Base-by-base conservation (phyloP, 2,329 filamentous ascomycete genomes). In the Cladosporium sp. region DNA sequence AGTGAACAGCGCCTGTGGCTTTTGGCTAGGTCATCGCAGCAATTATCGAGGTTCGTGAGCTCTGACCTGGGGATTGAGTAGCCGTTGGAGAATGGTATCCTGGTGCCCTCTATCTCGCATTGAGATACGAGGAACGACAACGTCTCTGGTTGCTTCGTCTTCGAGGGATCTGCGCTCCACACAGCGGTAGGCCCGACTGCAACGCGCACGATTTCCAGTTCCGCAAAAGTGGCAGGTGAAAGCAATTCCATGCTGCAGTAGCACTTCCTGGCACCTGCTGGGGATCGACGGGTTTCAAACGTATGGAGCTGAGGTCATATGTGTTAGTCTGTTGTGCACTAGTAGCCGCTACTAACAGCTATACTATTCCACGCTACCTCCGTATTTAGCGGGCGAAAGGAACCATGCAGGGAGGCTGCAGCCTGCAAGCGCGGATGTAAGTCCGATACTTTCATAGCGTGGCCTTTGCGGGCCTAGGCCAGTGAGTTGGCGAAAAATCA, bases 401-500 rank as follows among this genome's bases (percentile, higher is more conserved):
- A 47, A 28, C 25, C 43, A 30, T 47, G 43, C 42, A 45, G 42
- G n/a, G n/a, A n/a, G n/a, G n/a, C n/a, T n/a, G n/a, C n/a, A n/a
- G n/a, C n/a, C n/a, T n/a, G n/a, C n/a, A n/a, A n/a, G n/a, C n/a
- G n/a, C n/a, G n/a, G n/a, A n/a, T n/a, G n/a, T n/a, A n/a, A n/a
- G n/a, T n/a, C n/a, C n/a, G n/a, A n/a, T n/a, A n/a, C n/a, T n/a
- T n/a, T n/a, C n/a, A n/a, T n/a, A n/a, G n/a, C n/a, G n/a, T 11
- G 30, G 30, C 30, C 30, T 34, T 11, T 47, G 12, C 19, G 15
- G 25, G 51, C 40, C 51, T 37, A 55, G 51, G 25, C 51, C 25
- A 39, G 25, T 15, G 15, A 17, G 25, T 47, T 42, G 50, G 39
- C 40, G 52, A 56, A 39, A 25, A 42, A 56, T 56, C 54, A 19